Base-by-base conservation (phyloP, 1,139 yeast species). In the Debaryomyces udenii region DNA sequence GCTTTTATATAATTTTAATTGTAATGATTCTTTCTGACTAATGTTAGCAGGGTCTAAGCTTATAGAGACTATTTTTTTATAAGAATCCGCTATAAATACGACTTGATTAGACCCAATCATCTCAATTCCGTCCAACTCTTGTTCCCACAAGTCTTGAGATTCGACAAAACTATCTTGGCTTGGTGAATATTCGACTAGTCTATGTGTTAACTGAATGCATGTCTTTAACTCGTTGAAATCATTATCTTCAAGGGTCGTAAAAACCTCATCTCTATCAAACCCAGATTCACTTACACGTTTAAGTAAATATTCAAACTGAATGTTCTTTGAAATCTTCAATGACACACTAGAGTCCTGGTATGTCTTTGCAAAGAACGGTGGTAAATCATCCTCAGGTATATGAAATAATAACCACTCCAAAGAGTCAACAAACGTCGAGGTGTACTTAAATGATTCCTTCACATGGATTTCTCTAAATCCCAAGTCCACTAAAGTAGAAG, bases 351-450 rank as follows among this genome's bases (percentile, higher is more conserved):
- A 65, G 46, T 76, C 80, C 31, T 70, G 62, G 22, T 72, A 73
- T 11, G 72, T 57, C 47, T 76, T 73, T 24, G 74, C 58, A 57
- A 76, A 76, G 38, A 76, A 59, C 14, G 61, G 55, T 0, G 99
- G 99, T 33, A 93, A 66, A 56, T 93, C 99, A 56, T 90, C 98
- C 53, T 91, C 97, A 0, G 98, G 98, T 3, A 91, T 76, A 55
- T 91, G 94, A 51, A 91, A 83, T 10, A 91, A 64, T 16, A 91
- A 73, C 88, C 96, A 93, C 39, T 93, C 94, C 27, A 88, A 64
- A 1, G 86, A 77, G 40, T 75, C 79, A 0, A 66, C 64, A 31
- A 83, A 82, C 0, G 74, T 56, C 2, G 62, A 50, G 2, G 89
- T 77, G 53, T 86, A 86, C 27, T 70, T 64, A 40, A 87, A 65